These are phyloP conservation scores for Berberis thunbergii DNA, from an alignment of 164 flowering plant genomes.

Conservation along the genomic window DNA sequence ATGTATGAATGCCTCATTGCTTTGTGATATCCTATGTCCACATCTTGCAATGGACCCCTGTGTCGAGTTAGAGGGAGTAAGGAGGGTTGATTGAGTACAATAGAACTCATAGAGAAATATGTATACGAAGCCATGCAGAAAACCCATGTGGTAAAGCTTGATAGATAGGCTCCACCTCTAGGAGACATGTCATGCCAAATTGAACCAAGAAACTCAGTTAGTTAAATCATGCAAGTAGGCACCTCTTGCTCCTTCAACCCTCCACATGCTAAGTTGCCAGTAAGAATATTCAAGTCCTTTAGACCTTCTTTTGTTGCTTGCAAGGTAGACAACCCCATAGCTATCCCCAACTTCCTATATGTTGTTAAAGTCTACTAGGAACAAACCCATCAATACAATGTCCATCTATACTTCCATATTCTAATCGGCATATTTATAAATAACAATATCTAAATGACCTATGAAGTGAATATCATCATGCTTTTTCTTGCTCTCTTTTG, in stretches of 20 bases:
- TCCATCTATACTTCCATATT: background rate
- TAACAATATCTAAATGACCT: no score
- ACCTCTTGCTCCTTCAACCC: constrained; percentile 9
- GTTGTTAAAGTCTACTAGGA: background rate
- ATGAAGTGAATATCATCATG: no score
- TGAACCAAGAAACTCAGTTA: constrained; percentile 10
- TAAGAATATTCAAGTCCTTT: constrained; percentile 14
- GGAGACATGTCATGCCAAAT: constrained; percentile 32
- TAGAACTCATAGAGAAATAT: constrained; percentile 7
- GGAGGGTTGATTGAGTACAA: constrained; percentile 16
- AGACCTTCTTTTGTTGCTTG: constrained; percentile 14
- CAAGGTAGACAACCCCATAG: constrained; percentile 16
- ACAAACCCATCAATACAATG: background rate
- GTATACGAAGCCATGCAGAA: constrained; percentile 11
- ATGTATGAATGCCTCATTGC: background rate
- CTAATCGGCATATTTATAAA: background rate
- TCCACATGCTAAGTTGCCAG: constrained; percentile 10
- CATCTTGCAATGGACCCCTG: constrained; percentile 11
- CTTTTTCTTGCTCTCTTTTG: no score
- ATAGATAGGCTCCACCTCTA: constrained; percentile 13
- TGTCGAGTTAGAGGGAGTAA: constrained; percentile 17
- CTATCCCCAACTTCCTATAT: constrained; percentile 9
- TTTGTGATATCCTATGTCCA: background rate
- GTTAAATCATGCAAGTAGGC: constrained; percentile 20
- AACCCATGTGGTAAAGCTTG: constrained; percentile 20